Base-by-base conservation (phyloP, 306 rosid genomes). In the Alnus rubra region DNA sequence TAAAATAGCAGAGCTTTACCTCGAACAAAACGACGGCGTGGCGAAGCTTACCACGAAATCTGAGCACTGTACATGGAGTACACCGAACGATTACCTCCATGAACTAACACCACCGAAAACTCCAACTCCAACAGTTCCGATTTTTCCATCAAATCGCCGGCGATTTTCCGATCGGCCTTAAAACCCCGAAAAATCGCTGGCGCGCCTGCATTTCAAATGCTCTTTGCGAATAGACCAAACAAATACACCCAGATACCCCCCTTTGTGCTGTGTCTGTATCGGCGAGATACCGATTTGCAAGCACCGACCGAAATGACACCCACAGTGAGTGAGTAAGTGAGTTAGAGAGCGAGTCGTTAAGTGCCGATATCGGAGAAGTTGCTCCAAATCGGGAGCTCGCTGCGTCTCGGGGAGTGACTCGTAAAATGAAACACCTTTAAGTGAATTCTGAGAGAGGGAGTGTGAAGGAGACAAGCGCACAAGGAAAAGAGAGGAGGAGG, bases 81-180 rank as follows among this genome's bases (percentile, higher is more conserved):
- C 86, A 75, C 84, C 90, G 85, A 83, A 90, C 69, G 81, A 87
- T 78, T 48, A 77, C 85, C 92, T 88, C 98, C 94, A 91, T 91
- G 78, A 80, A 84, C 84, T 80, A 51, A 50, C 42, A 58, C 44
- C 12, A 68, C 19, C 51, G 51, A 84, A 76, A 76, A 75, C 82
- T 81, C 86, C 52, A 77, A 76, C 71, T 80, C 65, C 9, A 12
- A 48, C 69, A 72, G 76, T 69, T 64, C 73, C 81, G 83, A 86
- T 86, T 49, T 49, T 49, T 88, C 98, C 98, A 92, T 92, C 86
- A 95, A 95, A 76, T 82, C 86, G 82, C 86, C 97, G 81, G 84
- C 76, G 88, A 82, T 49, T 81, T 81, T 75, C 81, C 88, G 86
- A 92, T 86, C 90, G 84, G 88, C 65, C 77, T 78, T 16, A 56